Evolutionary conservation across 345 rosid genomes (phyloP), one percentile per base, ranked within the genome.

Genomic region (Triadica sebifera): DNA sequence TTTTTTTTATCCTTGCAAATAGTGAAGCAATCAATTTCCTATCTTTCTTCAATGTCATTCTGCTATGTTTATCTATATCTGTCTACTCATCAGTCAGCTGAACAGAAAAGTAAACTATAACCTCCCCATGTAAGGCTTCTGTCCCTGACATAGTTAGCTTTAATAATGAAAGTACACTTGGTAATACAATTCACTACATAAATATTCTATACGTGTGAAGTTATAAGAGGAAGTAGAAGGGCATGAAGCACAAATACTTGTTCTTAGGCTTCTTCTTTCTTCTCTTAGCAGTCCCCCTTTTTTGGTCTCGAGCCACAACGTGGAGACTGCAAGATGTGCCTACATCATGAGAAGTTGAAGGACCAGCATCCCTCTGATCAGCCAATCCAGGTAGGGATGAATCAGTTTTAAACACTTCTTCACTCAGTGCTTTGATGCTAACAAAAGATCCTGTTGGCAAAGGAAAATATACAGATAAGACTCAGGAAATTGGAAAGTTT

Each of bases 201-300:
- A 25, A 70, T 13, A 34, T 39, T 39, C 45, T 46, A 6, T 15
- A 9, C 5, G 24, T 38, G 65, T 80, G 65, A 74, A 25, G 25
- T 63, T 49, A 58, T 60, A 55, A 41, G 63, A 75, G 56, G 47
- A 77, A 68, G 74, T 77, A 68, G 63, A 82, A 82, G 20, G 87
- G 85, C 75, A 83, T 60, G 75, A 84, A 82, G 78, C 92, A 82
- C 37, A 69, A 50, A 58, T 80, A 82, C 81, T 87, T 82, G 20
- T 46, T 74, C 79, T 70, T 75, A 3, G 59, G 75, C 57, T 61
- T 77, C 76, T 78, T 83, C 71, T 7, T 74, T 70, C 75, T 75
- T 45, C 81, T 51, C 16, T 24, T 56, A 22, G 57, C 38, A 53
- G 51, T 53, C 77, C 34, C 34, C 34, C 34, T 29, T 29, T 29